Evolutionary conservation across 139 green algal species (phyloP), one percentile per base, ranked within the genome.

Genomic region (Nannochloris sp.): DNA sequence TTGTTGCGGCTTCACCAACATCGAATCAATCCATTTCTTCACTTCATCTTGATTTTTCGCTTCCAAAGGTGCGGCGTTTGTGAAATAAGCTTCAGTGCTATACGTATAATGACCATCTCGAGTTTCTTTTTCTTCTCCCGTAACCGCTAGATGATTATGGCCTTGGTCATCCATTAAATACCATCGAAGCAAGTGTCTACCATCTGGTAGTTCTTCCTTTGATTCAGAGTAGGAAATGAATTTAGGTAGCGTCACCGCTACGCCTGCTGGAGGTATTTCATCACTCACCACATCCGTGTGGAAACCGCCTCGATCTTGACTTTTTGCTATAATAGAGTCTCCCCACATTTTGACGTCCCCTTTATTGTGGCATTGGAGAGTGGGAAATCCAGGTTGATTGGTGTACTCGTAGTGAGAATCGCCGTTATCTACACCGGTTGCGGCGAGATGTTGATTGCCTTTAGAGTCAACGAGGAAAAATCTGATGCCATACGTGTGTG

Each of bases 61-160:
- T 2, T 51, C 8, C 32, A 78, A 58, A 9, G 65, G 71, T 44
- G 48, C 24, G 2, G 27, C 23, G 31, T 48, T 35, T 31, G 73
- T 46, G 25, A 79, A 75, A 10, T 67, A 27, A 23, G 54, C 65
- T 25, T 60, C 37, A 0, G 72, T 79, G 23, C 24, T 25, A 54
- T 83, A 85, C 42, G 53, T 45, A 68, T 85, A 85, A 64, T 85
- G 79, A 15, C 79, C 79, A 31, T 85, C 79, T 12, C 72, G 47
- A 31, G 72, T 78, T 8, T 83, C 75, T 36, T 77, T 72, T 57
- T 85, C 79, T 62, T 79, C 68, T 3, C 72, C 73, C 25, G 48
- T 38, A 33, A 74, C 64, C 37, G 75, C 75, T 29, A 75, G 54
- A 57, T 71, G 60, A 60, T 82, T 68, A 1, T 57, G n/a, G 3